Evolutionary conservation across 1,284 basidiomycete species (phyloP).

Genomic region (Trichosporon sp.): DNA sequence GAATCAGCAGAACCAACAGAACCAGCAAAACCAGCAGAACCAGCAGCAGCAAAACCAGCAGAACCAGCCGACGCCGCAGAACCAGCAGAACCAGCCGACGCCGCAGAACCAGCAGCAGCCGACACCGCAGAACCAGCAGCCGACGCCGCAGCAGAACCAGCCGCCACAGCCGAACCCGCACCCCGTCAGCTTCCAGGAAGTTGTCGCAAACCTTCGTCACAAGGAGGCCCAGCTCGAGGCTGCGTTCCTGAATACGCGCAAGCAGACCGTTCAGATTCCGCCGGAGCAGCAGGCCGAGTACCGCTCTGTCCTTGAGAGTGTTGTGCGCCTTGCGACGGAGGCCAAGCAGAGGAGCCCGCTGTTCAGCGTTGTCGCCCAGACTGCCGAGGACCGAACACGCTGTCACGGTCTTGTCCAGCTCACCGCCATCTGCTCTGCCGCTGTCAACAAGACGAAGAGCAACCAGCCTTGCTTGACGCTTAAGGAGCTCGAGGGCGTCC

Average conservation of each 20-base stretch:
- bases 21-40: slow-evolving; percentile 22
- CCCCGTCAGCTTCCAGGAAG: slow-evolving; percentile 26
- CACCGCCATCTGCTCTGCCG: slow-evolving; percentile 27
- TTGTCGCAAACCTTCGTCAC: slow-evolving; percentile 27
- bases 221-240: slow-evolving; percentile 31
- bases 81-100: slow-evolving; percentile 3
- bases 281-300: slow-evolving; percentile 31
- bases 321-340: slow-evolving; percentile 24
- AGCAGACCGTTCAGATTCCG: slow-evolving; percentile 24
- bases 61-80: slow-evolving; percentile 21
- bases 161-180: slow-evolving; percentile 24
- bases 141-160: slow-evolving; percentile 17
- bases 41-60: slow-evolving; percentile 17
- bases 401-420: slow-evolving; percentile 29
- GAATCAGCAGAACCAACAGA: slow-evolving; percentile 19
- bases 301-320: slow-evolving; percentile 23
- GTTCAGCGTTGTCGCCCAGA: slow-evolving; percentile 29
- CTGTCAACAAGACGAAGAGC: slow-evolving; percentile 27
- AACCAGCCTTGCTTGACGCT: slow-evolving; percentile 29
- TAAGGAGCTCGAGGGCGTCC: slow-evolving; percentile 31
- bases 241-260: slow-evolving; percentile 31
- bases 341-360: slow-evolving; percentile 32
- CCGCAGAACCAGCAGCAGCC: slow-evolving; percentile 22
- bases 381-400: slow-evolving; percentile 25
- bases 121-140: slow-evolving; percentile 21